These are phyloP conservation scores for Penicillium sp. DNA, from an alignment of 2,329 filamentous ascomycete species.

Conservation along the genomic window DNA sequence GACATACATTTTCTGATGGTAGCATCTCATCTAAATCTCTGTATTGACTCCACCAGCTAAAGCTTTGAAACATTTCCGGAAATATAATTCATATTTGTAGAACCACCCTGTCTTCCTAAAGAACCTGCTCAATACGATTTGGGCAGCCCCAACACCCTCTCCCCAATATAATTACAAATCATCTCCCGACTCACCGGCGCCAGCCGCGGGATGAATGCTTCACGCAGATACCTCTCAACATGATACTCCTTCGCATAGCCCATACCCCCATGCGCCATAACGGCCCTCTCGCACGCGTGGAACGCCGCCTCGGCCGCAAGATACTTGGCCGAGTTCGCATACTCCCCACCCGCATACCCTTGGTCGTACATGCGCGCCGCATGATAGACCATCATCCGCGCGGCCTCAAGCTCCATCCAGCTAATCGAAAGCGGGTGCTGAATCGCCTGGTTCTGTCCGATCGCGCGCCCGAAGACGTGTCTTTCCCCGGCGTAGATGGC, in stretches of 20 bases:
- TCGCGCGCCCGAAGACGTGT: conserved; percentile 57
- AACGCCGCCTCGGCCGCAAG: conserved; percentile 64
- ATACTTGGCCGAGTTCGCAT: conserved; percentile 63
- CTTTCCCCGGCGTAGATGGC: conserved; percentile 55
- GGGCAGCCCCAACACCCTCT: conserved; percentile 43
- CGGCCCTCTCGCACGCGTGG: conserved; percentile 59
- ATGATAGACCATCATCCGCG: conserved; percentile 62
- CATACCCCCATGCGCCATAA: conserved; percentile 62
- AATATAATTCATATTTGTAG: no score
- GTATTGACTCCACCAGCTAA: no score
- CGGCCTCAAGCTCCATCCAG: conserved; percentile 64
- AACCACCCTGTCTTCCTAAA: no score
- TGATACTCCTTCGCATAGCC: conserved; percentile 65
- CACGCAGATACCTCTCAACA: conserved; percentile 62
- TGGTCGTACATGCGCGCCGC: conserved; percentile 60
- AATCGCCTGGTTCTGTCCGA: conserved; percentile 62
- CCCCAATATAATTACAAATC: conserved; percentile 46
- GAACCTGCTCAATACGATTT: conserved; percentile 34
- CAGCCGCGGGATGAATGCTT: conserved; percentile 62
- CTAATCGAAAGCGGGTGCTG: conserved; percentile 60
- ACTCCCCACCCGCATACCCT: conserved; percentile 57
- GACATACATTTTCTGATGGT: no score
- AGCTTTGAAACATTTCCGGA: no score
- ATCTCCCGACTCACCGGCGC: conserved; percentile 60
- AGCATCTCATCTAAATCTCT: no score